Evolutionary conservation across 805 yeast genomes (phyloP).

Genomic region (Cyberlindnera sargentensis): DNA sequence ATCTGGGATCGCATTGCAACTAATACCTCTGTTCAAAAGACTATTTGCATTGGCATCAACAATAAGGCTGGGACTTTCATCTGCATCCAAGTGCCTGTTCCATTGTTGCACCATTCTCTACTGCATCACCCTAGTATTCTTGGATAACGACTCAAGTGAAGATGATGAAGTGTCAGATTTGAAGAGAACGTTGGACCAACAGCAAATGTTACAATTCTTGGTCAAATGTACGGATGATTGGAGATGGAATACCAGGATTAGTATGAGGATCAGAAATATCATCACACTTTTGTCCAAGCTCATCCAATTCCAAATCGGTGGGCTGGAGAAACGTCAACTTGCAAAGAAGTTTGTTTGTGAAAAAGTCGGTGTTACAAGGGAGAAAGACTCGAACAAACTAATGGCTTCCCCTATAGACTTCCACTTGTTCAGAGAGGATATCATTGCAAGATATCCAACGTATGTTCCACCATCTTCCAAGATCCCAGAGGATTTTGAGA

Average conservation of each 20-base stretch:
- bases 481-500: constrained; percentile 39
- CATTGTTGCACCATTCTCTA: constrained; percentile 12
- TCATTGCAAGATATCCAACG: constrained; percentile 70
- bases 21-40: constrained; percentile 2
- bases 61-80: constrained; percentile 1
- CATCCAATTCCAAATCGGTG: constrained; percentile 59
- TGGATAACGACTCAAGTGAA: constrained; percentile 1
- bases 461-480: constrained; percentile 44
- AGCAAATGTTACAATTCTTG: constrained; percentile 37
- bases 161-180: constrained; percentile 2
- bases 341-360: constrained; percentile 41
- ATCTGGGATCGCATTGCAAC: constrained; percentile 3
- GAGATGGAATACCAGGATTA: constrained; percentile 46
- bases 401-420: constrained; percentile 81
- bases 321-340: constrained; percentile 27
- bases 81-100: constrained; percentile 10
- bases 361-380: constrained; percentile 29
- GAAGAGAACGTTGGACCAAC: constrained; percentile 17
- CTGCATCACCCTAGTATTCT: constrained; percentile 5
- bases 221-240: constrained; percentile 53
- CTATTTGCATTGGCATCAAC: constrained; percentile 6
- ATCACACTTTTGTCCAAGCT: constrained; percentile 47
- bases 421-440: constrained; percentile 68
- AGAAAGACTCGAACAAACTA: constrained; percentile 26
- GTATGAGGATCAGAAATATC: constrained; percentile 50